These are phyloP conservation scores for Parmelia sp. DNA, from an alignment of 495 filamentous ascomycete species.

Conservation along the genomic window DNA sequence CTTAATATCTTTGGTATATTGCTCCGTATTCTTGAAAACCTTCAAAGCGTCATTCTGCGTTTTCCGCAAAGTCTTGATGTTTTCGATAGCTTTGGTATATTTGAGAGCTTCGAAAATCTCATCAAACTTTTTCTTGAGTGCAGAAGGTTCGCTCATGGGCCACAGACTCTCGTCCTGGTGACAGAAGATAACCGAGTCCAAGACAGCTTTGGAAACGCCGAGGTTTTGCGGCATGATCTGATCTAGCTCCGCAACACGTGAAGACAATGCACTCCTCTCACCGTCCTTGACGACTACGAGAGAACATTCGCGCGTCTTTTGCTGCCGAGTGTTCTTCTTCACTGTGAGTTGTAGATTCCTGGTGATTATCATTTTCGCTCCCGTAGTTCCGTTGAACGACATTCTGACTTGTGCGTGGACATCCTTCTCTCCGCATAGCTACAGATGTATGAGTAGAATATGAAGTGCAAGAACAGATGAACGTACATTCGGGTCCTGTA, in stretches of 20 bases:
- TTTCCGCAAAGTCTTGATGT: constrained; percentile 80
- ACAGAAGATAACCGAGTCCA: constrained; percentile 95
- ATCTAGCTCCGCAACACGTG: constrained; percentile 71
- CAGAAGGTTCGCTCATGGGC: constrained; percentile 87
- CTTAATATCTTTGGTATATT: constrained; percentile 76
- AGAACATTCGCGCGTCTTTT: constrained; percentile 75
- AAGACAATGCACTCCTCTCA: constrained; percentile 71
- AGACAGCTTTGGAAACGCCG: constrained; percentile 81
- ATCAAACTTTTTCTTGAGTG: constrained; percentile 88
- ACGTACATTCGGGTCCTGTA: constrained; percentile 82
- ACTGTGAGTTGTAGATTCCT: constrained; percentile 78
- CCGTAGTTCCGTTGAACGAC: constrained; percentile 68
- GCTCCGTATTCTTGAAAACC: constrained; percentile 63
- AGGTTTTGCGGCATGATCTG: constrained; percentile 78
- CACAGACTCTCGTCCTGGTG: constrained; percentile 97
- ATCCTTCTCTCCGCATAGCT: constrained; percentile 83
- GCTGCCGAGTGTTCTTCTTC: constrained; percentile 63
- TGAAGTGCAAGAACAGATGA: neutral
- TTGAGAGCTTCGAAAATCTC: constrained; percentile 96
- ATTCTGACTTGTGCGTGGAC: constrained; percentile 89
- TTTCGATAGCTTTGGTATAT: constrained; percentile 95
- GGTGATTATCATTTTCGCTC: constrained; percentile 70
- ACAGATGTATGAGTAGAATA: constrained; percentile 15
- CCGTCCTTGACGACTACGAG: constrained; percentile 70
- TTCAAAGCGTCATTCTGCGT: constrained; percentile 68